These are phyloP conservation scores for Hansenula sp. DNA, from an alignment of 1,139 yeast species.

Conservation along the genomic window DNA sequence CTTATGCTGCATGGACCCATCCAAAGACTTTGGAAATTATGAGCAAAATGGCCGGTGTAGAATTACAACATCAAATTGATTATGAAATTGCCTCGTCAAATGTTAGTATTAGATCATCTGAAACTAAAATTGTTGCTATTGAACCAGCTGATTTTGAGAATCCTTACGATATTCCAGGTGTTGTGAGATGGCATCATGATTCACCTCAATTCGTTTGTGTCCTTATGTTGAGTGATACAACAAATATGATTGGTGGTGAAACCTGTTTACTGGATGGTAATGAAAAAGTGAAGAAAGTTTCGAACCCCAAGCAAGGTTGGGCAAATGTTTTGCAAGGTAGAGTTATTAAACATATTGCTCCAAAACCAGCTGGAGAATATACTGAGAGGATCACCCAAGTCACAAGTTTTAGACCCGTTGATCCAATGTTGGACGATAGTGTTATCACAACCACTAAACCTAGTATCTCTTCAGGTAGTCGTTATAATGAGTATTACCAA, in stretches of 20 bases:
- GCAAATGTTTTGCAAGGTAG: slow-evolving; percentile 56
- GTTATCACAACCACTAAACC: slow-evolving; percentile 40
- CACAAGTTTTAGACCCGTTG: slow-evolving; percentile 39
- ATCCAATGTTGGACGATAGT: slow-evolving; percentile 36
- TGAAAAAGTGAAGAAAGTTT: slow-evolving; percentile 41
- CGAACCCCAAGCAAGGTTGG: slow-evolving; percentile 52
- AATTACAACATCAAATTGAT: slow-evolving; percentile 46
- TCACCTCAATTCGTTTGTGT: slow-evolving; percentile 64
- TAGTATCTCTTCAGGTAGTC: slow-evolving; percentile 25
- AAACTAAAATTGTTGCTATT: slow-evolving; percentile 7
- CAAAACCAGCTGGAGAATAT: slow-evolving; percentile 42
- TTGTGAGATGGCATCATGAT: slow-evolving; percentile 58
- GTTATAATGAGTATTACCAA: slow-evolving; percentile 39
- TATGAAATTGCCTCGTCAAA: slow-evolving; percentile 53
- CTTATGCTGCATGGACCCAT: slow-evolving; percentile 52
- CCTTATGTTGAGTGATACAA: slow-evolving; percentile 54
- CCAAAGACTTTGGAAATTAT: slow-evolving; percentile 49
- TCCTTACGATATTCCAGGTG: slow-evolving; percentile 42
- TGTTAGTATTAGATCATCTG: slow-evolving; percentile 31
- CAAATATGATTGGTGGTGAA: slow-evolving; percentile 57
- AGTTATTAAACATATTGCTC: slow-evolving; percentile 51
- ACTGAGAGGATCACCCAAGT: slow-evolving; percentile 53
- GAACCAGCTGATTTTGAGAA: slow-evolving; percentile 11
- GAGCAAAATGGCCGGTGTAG: slow-evolving; percentile 51
- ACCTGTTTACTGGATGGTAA: slow-evolving; percentile 48